Base-by-base conservation (phyloP, 306 rosid genomes). In the Lablab purpureus region DNA sequence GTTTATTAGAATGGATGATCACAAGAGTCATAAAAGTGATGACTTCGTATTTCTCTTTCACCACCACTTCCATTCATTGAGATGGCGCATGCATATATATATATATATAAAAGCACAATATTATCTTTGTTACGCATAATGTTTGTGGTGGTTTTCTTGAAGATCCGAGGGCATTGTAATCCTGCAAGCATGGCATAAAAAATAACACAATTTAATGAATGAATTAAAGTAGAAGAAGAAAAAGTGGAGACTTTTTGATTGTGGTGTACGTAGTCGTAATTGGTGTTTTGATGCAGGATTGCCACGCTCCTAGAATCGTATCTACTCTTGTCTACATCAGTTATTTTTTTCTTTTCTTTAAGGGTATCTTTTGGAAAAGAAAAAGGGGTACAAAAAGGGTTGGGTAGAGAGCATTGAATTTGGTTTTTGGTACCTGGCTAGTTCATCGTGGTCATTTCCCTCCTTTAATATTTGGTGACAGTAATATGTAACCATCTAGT, bases 11-110 rank as follows among this genome's bases (percentile, higher is more conserved):
- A n/a, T 7, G 13, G 36, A 3, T 36, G 46, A 82, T 77, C 18
- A 62, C 52, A 62, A 37, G 17, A 40, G 22, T 1, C 37, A 28
- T 22, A 63, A 43, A 77, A n/a, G n/a, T n/a, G n/a, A 49, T 40
- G 19, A 43, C 75, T 83, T 77, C 78, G 51, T 21, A 11, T 50
- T 62, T 62, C 4, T 37, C 28, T 71, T 71, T 49, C 56, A 47
- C 71, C 64, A 34, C 45, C 6, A 36, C 34, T 30, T 71, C 54
- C 15, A 28, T 32, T 30, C 21, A 34, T 19, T 62, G 27, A 70
- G 76, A 46, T 74, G 12, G 58, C 17, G 46, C 58, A 52, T 67
- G 75, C 68, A 68, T 68, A 51, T 18, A n/a, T 27, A 27, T 27
- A 32, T 25, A 49, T 76, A 18, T 19, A 49, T 18, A 25, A 63